Evolutionary conservation across 306 rosid species (phyloP).

Genomic region (Prunus armeniaca): DNA sequence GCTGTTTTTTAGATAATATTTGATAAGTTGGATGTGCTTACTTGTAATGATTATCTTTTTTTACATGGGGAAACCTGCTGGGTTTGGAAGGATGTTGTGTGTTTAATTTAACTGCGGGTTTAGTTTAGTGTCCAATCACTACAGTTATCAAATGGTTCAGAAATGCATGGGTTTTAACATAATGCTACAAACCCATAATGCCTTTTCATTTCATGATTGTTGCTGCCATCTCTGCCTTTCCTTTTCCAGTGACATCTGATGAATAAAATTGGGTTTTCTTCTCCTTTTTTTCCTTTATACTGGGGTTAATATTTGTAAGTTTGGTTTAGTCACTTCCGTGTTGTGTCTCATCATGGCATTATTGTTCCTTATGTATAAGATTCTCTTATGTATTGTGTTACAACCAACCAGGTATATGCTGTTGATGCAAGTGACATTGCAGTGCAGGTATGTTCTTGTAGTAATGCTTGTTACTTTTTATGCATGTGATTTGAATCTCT

Average conservation of each 20-base stretch:
- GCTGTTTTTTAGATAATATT: constrained; percentile 8
- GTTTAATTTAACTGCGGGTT: background rate
- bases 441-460: constrained; percentile 64
- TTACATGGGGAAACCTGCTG: background rate
- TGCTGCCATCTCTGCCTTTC: background rate
- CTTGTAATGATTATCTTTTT: background rate
- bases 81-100: background rate
- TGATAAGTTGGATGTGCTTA: background rate
- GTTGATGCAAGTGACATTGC: constrained; percentile 99
- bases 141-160: background rate
- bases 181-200: background rate
- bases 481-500: background rate
- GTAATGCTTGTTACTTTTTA: background rate
- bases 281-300: background rate
- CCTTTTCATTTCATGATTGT: background rate
- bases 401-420: constrained; percentile 73
- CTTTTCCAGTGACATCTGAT: background rate
- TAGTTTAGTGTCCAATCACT: background rate
- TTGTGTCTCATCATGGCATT: background rate
- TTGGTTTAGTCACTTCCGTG: background rate
- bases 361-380: background rate
- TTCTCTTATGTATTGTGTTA: constrained; percentile 25
- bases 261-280: background rate
- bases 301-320: background rate
- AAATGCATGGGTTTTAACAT: background rate